These are phyloP conservation scores for Saccharomyces mikatae DNA, from an alignment of 805 yeast genomes.

Conservation along the genomic window DNA sequence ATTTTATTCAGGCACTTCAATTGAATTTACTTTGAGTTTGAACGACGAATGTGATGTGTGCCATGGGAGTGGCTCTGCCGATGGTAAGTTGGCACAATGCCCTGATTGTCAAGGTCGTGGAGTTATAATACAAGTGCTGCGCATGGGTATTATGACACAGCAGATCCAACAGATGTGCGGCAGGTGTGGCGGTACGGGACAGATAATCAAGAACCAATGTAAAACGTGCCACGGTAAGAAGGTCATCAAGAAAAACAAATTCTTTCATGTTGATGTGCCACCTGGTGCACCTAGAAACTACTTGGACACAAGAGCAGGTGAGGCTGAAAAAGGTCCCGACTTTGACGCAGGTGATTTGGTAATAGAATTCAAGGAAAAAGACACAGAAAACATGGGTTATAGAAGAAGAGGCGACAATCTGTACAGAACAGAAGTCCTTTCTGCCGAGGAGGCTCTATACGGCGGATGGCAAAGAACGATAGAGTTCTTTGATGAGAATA, in stretches of 20 bases:
- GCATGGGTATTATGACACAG: slow-evolving; percentile 86
- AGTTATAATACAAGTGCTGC: slow-evolving; percentile 51
- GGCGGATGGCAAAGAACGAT: slow-evolving; percentile 80
- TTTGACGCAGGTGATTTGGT: slow-evolving; percentile 72
- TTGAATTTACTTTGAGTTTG: slow-evolving; percentile 56
- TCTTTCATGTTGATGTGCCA: slow-evolving; percentile 51
- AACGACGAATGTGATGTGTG: slow-evolving; percentile 72
- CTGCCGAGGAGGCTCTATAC: slow-evolving; percentile 57
- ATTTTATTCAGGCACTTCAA: slow-evolving; percentile 59
- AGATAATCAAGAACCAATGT: slow-evolving; percentile 57
- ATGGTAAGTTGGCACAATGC: slow-evolving; percentile 64
- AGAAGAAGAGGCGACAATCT: slow-evolving; percentile 68
- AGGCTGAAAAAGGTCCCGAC: slow-evolving; percentile 81
- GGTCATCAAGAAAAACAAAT: slow-evolving; percentile 47
- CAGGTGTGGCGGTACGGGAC: slow-evolving; percentile 72
- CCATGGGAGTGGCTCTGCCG: slow-evolving; percentile 78
- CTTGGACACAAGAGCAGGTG: slow-evolving; percentile 54
- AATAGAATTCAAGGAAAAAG: slow-evolving; percentile 51
- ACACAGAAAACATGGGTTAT: slow-evolving; percentile 60
- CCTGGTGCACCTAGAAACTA: slow-evolving; percentile 65
- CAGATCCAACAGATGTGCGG: slow-evolving; percentile 75
- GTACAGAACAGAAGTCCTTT: slow-evolving; percentile 73
- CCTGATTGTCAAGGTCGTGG: slow-evolving; percentile 71
- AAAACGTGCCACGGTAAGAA: slow-evolving; percentile 62
- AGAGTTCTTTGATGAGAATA: slow-evolving; percentile 55